phyloP scores from a whole-genome alignment of 2,329 filamentous ascomycete species.

The Clathrospora elynae region DNA sequence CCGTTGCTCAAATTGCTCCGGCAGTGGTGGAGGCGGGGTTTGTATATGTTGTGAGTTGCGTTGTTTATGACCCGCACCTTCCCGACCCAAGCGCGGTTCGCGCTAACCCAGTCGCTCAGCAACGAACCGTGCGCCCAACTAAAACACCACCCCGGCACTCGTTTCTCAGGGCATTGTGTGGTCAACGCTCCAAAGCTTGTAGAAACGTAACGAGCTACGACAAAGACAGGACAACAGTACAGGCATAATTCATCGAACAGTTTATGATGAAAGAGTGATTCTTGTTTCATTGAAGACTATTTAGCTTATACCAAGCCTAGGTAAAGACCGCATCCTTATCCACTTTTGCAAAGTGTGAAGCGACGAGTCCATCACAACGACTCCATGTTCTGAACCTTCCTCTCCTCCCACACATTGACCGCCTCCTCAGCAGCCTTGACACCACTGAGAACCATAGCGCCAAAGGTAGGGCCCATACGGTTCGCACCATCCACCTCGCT shows the following conservation, averaged over 20 bases:
- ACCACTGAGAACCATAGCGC: slow-evolving; percentile 84
- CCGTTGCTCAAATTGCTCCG: slow-evolving; percentile 27
- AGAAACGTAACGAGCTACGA: slow-evolving; percentile 9
- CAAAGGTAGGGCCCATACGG: slow-evolving; percentile 88
- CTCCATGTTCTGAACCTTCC: slow-evolving; percentile 76
- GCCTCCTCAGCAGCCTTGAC: slow-evolving; percentile 92
- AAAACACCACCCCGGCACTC: slow-evolving; percentile 12
- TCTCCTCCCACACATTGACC: slow-evolving; percentile 74
- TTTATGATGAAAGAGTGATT: background rate
- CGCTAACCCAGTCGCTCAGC: slow-evolving; percentile 16
- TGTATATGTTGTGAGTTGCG: slow-evolving; percentile 15
- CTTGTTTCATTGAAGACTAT: slow-evolving; percentile 4
- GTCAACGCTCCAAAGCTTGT: slow-evolving; percentile 11
- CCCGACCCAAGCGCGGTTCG: too few species aligned
- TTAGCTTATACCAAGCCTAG: background rate
- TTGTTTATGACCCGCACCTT: slow-evolving; percentile 15
- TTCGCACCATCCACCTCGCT: slow-evolving; percentile 90
- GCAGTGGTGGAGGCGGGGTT: slow-evolving; percentile 23
- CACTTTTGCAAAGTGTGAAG: background rate
- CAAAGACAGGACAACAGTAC: slow-evolving; percentile 5
- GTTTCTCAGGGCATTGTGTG: slow-evolving; percentile 7
- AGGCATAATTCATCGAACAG: slow-evolving; percentile 5
- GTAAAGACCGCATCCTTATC: slow-evolving; percentile 3
- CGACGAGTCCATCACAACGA: slow-evolving; percentile 10
- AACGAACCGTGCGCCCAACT: slow-evolving; percentile 20